phyloP scores from a whole-genome alignment of 2,329 filamentous ascomycete genomes.

The Metarhizium anisopliae region DNA sequence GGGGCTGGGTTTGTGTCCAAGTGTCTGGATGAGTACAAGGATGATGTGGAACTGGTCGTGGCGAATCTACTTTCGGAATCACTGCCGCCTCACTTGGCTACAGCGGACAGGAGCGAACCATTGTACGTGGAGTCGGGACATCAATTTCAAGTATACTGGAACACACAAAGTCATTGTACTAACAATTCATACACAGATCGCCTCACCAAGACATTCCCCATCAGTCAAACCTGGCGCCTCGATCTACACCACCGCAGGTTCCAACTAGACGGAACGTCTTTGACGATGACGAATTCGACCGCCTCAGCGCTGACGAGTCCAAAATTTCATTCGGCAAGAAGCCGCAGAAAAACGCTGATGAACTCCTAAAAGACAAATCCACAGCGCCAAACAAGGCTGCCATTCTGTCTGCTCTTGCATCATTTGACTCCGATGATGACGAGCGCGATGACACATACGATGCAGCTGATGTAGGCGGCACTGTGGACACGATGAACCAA shows the following conservation, averaged over 20 bases:
- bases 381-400: slow-evolving; percentile 68
- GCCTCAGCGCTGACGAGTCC: slow-evolving; percentile 55
- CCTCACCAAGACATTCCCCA: slow-evolving; percentile 14
- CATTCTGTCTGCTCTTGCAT: slow-evolving; percentile 77
- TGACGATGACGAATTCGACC: slow-evolving; percentile 72
- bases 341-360: slow-evolving; percentile 57
- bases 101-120: slow-evolving; percentile 54
- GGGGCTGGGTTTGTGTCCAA: slow-evolving; percentile 74
- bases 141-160: too few relatives aligned
- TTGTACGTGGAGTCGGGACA: slow-evolving; percentile 33
- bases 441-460: slow-evolving; percentile 97
- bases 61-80: slow-evolving; percentile 73
- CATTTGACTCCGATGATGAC: slow-evolving; percentile 90
- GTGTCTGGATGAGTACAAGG: slow-evolving; percentile 69
- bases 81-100: slow-evolving; percentile 58
- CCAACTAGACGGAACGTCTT: slow-evolving; percentile 63
- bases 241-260: slow-evolving; percentile 46
- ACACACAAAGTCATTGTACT: slow-evolving; percentile 5
- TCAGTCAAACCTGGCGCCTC: slow-evolving; percentile 40
- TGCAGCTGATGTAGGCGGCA: slow-evolving; percentile 80
- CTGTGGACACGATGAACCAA: slow-evolving; percentile 62
- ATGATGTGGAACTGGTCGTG: slow-evolving; percentile 71
- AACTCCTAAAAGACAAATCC: slow-evolving; percentile 56
- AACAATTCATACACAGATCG: slow-evolving; percentile 16
- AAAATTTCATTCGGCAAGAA: slow-evolving; percentile 74